Base-by-base conservation (phyloP, 192 early-diverging fungal species). In the Paraglomus occultum region DNA sequence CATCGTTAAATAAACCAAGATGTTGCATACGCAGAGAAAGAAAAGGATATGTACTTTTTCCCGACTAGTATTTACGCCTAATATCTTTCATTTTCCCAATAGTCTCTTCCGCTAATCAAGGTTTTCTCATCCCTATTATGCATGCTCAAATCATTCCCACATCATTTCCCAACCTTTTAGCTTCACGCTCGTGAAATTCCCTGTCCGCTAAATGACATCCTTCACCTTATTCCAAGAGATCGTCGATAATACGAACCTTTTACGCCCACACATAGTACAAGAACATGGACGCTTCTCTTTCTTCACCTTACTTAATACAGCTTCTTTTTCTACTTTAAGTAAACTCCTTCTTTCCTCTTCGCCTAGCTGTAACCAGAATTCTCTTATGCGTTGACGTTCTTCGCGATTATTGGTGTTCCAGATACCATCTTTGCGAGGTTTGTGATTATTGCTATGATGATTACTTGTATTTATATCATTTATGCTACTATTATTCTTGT, bases 291-390 rank as follows among this genome's bases (percentile, higher is more conserved):
- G 90, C 71, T 87, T 87, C 73, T 93, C 90, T 73, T 94, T 91
- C 80, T 92, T 92, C 88, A 94, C 92, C 79, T 93, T 94, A 74
- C 85, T 87, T 51, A 94, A 73, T 14, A 94, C 92, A 14, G 90
- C 87, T 70, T 94, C 92, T 71, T 92, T 92, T 73, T 94, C 92
- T 8, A 91, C 85, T 66, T 91, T 89, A 14, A 94, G 90, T n/a
- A 94, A 79, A 39, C 80, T 82, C 51, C 88, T 79, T 38, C 92
- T 79, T 64, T 94, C 91, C 39, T 90, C 87, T 74, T 94, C 92
- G 31, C 87, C 83, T 8, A 94, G 78, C 45, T 88, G 85, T 57
- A 92, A 78, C 92, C 92, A 94, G 76, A 93, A 94, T 65, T 92
- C 90, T 47, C 91, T 80, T 69, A 94, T 92, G 50, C 89, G 83